Evolutionary conservation across 768 basidiomycete genomes (phyloP).

Genomic region (Lactarius trivialis): DNA sequence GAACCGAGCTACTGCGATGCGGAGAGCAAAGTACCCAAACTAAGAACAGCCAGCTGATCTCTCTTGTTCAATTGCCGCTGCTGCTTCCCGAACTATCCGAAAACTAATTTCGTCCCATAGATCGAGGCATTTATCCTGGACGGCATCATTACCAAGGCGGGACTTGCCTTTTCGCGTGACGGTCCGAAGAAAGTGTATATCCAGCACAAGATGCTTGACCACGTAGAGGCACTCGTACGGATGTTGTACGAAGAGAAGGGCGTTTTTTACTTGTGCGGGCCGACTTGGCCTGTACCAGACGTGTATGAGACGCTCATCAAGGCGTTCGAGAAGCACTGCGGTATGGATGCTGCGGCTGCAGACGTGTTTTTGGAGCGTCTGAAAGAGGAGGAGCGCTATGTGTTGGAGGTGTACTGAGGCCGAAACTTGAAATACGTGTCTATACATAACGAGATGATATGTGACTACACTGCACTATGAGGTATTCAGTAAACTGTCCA

Average conservation of each 20-base stretch:
- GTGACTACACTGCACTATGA: not conserved
- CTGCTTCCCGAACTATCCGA: not conserved
- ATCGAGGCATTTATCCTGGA: conserved; percentile 90
- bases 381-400: conserved; percentile 97
- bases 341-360: conserved; percentile 56
- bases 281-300: conserved; percentile 99
- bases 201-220: conserved; percentile 96
- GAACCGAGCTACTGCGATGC: conserved; percentile 18
- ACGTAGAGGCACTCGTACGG: conserved; percentile 66
- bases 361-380: conserved; percentile 79
- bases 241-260: conserved; percentile 70
- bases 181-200: conserved; percentile 93
- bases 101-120: conserved; percentile 15
- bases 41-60: conserved; percentile 23
- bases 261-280: conserved; percentile 95
- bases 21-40: conserved; percentile 15
- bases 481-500: not conserved
- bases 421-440: not conserved
- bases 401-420: conserved; percentile 66
- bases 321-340: conserved; percentile 67
- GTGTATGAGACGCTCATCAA: conserved; percentile 89
- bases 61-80: not conserved
- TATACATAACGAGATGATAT: not conserved
- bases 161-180: conserved; percentile 95
- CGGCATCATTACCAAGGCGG: conserved; percentile 80